Percentiles rank a stretch among this genome's conserved stretches.
These are phyloP conservation scores for Nissolia schottii DNA, from an alignment of 306 rosid species.

Conservation along the genomic window DNA sequence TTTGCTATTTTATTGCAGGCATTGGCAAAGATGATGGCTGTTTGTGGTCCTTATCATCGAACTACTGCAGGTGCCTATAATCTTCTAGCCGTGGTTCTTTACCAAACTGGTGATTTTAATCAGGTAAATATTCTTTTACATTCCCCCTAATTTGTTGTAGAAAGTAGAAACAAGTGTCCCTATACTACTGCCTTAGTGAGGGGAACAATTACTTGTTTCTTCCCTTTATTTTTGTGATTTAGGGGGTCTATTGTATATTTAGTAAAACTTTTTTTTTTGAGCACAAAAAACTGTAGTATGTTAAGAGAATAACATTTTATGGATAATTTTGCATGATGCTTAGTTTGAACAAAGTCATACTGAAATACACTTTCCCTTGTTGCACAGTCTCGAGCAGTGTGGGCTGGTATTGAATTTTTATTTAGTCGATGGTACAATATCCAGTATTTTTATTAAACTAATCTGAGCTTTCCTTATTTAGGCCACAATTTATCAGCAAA, in stretches of 20 bases:
- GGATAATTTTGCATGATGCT: background rate
- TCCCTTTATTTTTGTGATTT: no score
- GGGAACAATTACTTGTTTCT: no score
- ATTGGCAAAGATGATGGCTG: conserved; percentile 81
- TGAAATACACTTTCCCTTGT: no score
- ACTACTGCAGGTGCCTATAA: conserved; percentile 92
- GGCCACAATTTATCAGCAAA: conserved; percentile 97
- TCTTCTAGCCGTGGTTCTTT: conserved; percentile 93
- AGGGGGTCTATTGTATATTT: background rate
- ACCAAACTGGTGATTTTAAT: conserved; percentile 93
- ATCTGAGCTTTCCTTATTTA: conserved; percentile 18
- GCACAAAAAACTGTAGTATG: no score
- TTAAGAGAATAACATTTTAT: no score
- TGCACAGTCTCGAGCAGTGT: no score
- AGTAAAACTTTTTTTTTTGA: no score
- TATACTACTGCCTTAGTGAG: background rate
- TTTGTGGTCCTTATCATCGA: conserved; percentile 95
- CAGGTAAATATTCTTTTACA: conserved; percentile 49
- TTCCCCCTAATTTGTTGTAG: conserved; percentile 5
- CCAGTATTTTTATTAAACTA: background rate
- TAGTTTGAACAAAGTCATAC: background rate
- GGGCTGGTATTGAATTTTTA: background rate
- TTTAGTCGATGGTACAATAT: background rate
- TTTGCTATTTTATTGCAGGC: conserved; percentile 49
- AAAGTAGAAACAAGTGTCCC: background rate